phyloP scores from a whole-genome alignment of 2,329 filamentous ascomycete genomes.

The Xenoacremonium recifei region DNA sequence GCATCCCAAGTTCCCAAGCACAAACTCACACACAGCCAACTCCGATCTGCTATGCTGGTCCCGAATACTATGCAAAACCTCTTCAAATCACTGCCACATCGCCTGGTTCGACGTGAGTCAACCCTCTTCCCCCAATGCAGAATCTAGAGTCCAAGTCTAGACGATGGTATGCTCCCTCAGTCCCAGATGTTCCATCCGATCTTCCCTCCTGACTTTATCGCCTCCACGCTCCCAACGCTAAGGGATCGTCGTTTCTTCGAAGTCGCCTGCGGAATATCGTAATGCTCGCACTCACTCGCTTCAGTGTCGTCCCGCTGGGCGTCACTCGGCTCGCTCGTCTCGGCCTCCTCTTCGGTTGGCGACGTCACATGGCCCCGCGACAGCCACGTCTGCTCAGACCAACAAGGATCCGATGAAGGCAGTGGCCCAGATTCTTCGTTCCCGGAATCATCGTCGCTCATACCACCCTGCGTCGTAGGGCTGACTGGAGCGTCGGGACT shows the following conservation, averaged over 20 bases:
- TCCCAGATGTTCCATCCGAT: not conserved
- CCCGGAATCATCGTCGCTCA: not conserved
- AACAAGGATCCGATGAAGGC: constrained; percentile 11
- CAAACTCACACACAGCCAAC: no score
- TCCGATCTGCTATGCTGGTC: not conserved
- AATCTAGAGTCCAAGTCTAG: not conserved
- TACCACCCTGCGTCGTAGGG: not conserved
- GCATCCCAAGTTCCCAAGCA: not conserved
- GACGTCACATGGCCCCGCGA: constrained; percentile 16
- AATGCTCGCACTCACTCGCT: constrained; percentile 32
- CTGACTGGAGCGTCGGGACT: not conserved
- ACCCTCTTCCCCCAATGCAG: not conserved
- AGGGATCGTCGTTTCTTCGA: not conserved
- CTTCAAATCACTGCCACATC: not conserved
- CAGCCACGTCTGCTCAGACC: constrained; percentile 7
- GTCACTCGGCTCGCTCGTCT: constrained; percentile 34
- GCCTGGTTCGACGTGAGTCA: not conserved
- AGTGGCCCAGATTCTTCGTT: constrained; percentile 3
- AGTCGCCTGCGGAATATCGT: constrained; percentile 14
- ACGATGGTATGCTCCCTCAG: not conserved
- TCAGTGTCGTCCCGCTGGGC: constrained; percentile 31
- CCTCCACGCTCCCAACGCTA: not conserved
- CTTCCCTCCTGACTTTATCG: not conserved
- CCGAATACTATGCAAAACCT: not conserved
- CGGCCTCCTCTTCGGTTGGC: constrained; percentile 29